Evolutionary conservation across 1,284 basidiomycete genomes (phyloP), one percentile per base, ranked within the genome.

Genomic region (Marasmius fiardii): DNA sequence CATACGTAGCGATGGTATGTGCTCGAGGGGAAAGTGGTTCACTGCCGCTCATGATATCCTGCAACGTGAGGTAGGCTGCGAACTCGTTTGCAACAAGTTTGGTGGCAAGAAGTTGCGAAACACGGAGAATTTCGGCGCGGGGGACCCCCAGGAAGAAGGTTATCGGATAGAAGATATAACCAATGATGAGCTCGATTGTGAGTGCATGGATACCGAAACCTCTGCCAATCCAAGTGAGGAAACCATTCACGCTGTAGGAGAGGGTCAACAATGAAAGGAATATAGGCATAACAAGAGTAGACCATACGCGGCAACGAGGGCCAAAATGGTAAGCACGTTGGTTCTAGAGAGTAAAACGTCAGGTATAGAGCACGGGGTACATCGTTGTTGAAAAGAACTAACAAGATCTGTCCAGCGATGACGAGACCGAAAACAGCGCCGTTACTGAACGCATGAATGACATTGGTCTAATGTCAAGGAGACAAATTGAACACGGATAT

Each of bases 51-150:
- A 77, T 79, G 55, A 90, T 77, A 0, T 70, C 71, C 62, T 83
- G 74, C 39, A 92, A 76, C 39, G 79, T 77, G 18, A 75, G 67
- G 72, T 93, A 95, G 7, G 88, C 93, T 51, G 87, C 87, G 64
- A 95, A 95, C 73, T 93, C 92, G 68, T 93, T 93, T 59, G 90
- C 90, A 53, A 95, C 80, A 61, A 96, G 80, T 71, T 95, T 96
- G 39, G 87, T 90, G 21, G 90, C 92, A 58, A 96, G 83, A 23
- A 95, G 78, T 65, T 86, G 81, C n/a, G 90, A 80, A 39, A 92
- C 88, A 43, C 75, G 76, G 34, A 92, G 73, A 63, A 92, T 90
- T 70, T 92, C 90, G 24, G 63, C 55, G 37, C 82, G 82, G 0
- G 90, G 90, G 3, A 90, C 88, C 61, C 88, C 85, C 61, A 95